These are phyloP conservation scores for Pythium rishiriense DNA, from an alignment of 352 stramenopile species.

Conservation along the genomic window DNA sequence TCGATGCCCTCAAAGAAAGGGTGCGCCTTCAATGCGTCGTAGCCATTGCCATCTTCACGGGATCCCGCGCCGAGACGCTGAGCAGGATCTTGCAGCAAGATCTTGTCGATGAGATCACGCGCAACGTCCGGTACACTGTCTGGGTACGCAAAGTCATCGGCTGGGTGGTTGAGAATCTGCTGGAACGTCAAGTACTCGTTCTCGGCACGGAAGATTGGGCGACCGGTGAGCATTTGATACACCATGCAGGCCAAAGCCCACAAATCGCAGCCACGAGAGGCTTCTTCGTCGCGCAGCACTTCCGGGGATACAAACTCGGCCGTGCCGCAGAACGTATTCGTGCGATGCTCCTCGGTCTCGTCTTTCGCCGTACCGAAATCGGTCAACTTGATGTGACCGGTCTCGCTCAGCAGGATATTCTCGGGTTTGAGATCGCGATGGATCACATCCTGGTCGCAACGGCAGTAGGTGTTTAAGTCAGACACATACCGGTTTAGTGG, in stretches of 20 bases:
- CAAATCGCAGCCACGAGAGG: slow-evolving; percentile 83
- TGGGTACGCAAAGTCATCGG: slow-evolving; percentile 55
- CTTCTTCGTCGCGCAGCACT: slow-evolving; percentile 86
- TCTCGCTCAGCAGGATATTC: slow-evolving; percentile 85
- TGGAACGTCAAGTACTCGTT: slow-evolving; percentile 94
- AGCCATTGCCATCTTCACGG: slow-evolving; percentile 77
- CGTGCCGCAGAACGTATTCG: slow-evolving; percentile 89
- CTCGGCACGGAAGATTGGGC: slow-evolving; percentile 84
- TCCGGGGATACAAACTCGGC: slow-evolving; percentile 92
- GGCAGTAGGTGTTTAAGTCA: not conserved
- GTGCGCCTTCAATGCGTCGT: slow-evolving; percentile 68
- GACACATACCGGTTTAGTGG: not conserved
- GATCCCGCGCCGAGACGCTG: slow-evolving; percentile 67
- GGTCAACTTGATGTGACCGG: slow-evolving; percentile 88
- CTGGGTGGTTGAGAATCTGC: slow-evolving; percentile 85
- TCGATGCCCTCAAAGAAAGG: slow-evolving; percentile 85
- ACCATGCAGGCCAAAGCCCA: slow-evolving; percentile 92
- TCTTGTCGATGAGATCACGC: slow-evolving; percentile 71
- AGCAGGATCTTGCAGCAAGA: slow-evolving; percentile 76
- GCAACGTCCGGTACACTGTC: slow-evolving; percentile 45
- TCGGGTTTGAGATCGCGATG: slow-evolving; percentile 95
- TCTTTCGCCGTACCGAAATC: slow-evolving; percentile 90
- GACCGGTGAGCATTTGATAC: slow-evolving; percentile 87
- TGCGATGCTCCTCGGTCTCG: slow-evolving; percentile 72
- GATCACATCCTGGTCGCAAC: slow-evolving; percentile 80